Evolutionary conservation across 1,284 basidiomycete genomes (phyloP).

Genomic region (Inonotus obliquus): DNA sequence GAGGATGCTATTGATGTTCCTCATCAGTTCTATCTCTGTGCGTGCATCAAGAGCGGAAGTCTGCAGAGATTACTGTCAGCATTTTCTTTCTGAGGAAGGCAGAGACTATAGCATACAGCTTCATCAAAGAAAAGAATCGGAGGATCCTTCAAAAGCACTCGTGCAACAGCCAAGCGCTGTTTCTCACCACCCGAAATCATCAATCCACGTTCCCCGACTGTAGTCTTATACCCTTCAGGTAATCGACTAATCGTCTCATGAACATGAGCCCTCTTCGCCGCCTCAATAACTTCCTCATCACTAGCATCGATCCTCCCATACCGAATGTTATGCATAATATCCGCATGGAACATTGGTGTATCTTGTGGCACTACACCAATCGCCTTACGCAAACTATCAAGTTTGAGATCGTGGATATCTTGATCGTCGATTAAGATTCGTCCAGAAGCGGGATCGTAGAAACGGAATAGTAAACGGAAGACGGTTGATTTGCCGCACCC

Average conservation of each 20-base stretch:
- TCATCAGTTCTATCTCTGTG: slow-evolving; percentile 94
- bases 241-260: slow-evolving; percentile 77
- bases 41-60: slow-evolving; percentile 94
- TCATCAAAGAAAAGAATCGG: slow-evolving; percentile 97
- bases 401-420: slow-evolving; percentile 71
- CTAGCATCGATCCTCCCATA: slow-evolving; percentile 89
- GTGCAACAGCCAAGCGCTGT: slow-evolving; percentile 90
- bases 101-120: slow-evolving; percentile 55
- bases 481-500: slow-evolving; percentile 99
- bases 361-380: slow-evolving; percentile 98
- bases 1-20: slow-evolving; percentile 83
- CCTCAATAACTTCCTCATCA: slow-evolving; percentile 85
- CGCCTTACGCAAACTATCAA: slow-evolving; percentile 67
- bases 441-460: slow-evolving; percentile 85
- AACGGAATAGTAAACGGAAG: slow-evolving; percentile 90
- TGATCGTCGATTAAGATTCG: slow-evolving; percentile 85
- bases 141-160: slow-evolving; percentile 91
- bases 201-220: slow-evolving; percentile 92
- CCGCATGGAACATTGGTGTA: slow-evolving; percentile 94
- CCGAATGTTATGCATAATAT: slow-evolving; percentile 92
- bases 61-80: slow-evolving; percentile 32
- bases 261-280: slow-evolving; percentile 83
- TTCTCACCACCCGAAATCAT: slow-evolving; percentile 99
- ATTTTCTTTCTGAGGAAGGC: neutral
- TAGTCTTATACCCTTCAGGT: slow-evolving; percentile 85